Evolutionary conservation across 441 rosid species (phyloP), one percentile per base, ranked within the genome.

Genomic region (Erodium trifolium): DNA sequence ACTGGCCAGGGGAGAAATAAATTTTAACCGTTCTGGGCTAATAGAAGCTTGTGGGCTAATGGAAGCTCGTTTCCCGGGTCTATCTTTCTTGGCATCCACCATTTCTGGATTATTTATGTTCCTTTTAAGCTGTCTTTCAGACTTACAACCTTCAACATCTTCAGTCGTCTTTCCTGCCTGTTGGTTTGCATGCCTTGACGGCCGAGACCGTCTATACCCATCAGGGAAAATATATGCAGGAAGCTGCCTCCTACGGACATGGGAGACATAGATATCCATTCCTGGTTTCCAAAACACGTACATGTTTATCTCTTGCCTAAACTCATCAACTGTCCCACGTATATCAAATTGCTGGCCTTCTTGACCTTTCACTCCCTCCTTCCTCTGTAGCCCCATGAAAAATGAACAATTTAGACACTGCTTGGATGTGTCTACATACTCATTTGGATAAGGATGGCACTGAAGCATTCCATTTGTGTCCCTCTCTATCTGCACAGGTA

Each of bases 331-430:
- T 0, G 91, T 80, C 8, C 83, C 83, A n/a, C 93, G 80, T 60
- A 88, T 86, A 72, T 88, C 93, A 80, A 88, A 88, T 75, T 88
- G 88, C 71, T 86, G 88, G 18, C 89, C 86, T 70, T 86, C 91
- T 71, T 80, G 84, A 72, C 81, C 77, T 3, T 41, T 60, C 75
- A 77, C 86, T 5, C 89, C 93, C 27, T 78, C 82, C 74, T 86
- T 88, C 79, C 91, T 81, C 75, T 83, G 91, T 78, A 88, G 80
- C 23, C 91, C 91, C 84, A 86, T 83, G 75, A 86, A 88, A 27
- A 82, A 88, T 11, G 87, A 80, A 71, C 80, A 71, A 70, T 85
- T 87, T 47, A 81, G 76, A 72, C 87, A 78, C 34, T 69, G 81
- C 79, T 76, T 85, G 1, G 88, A 81, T 0, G 71, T 55, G 70